Evolutionary conservation across 2,329 filamentous ascomycete genomes (phyloP), one percentile per base, ranked within the genome.

Genomic region (Pseudogymnoascus sp.): DNA sequence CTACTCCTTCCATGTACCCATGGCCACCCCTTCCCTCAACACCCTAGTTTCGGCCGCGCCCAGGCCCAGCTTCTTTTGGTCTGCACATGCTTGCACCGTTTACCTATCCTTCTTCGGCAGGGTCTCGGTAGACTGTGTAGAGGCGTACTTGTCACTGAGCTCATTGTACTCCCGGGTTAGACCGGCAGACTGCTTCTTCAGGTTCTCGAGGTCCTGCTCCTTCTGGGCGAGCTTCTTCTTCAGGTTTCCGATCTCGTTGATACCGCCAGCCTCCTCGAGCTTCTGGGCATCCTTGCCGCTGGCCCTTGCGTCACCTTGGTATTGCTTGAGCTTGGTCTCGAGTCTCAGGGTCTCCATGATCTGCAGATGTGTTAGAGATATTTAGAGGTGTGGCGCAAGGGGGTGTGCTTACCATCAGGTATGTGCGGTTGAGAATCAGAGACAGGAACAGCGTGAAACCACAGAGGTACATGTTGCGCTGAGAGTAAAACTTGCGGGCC

Each of bases 391-490:
- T 65, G 97, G 91, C 80, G 97, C 97, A 22, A 8, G 7, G 22
- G 59, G 4, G 4, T 23, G 12, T 25, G 7, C 28, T 59, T 28
- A 97, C 96, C 90, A 97, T 93, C 73, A 88, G 90, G 81, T 97
- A 99, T 73, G 94, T 99, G 74, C 94, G 93, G 87, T 99, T 97
- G 75, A 95, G 90, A 78, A 99, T 99, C 67, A 99, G 84, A 61
- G 93, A 97, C 66, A 99, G 88, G 86, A 99, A 97, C 67, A 99
- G 88, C 4, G 94, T 99, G 83, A 99, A 99, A 71, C 94, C 94
- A 78, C 94, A 97, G 66, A 99, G 92, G 80, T 99, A 99, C 94
- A 99, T 99, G 86, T 99, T 99, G 77, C 94, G 92, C 82, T 99
- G 93, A 66, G 92, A 96, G 84, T 99, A 99, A 83, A 99, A 99